phyloP scores from a whole-genome alignment of 805 yeast genomes.

The Debaryomyces tyrocola region DNA sequence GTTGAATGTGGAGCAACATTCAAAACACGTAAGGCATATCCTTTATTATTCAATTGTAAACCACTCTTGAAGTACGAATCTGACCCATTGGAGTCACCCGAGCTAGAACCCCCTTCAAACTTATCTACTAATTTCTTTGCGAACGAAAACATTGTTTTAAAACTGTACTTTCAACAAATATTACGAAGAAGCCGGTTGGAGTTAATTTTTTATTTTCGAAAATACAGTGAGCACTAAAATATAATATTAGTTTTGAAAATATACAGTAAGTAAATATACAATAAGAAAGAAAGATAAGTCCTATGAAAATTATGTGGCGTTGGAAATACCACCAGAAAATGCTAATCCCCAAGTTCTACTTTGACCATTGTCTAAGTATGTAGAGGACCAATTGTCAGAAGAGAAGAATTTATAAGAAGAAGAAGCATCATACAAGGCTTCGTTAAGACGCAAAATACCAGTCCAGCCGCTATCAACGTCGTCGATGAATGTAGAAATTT shows the following conservation, averaged over 20 bases:
- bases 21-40: constrained; percentile 39
- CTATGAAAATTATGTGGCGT: constrained; percentile 10
- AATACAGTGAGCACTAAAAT: not conserved
- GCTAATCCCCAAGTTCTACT: constrained; percentile 64
- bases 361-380: constrained; percentile 60
- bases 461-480: constrained; percentile 64
- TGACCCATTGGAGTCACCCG: constrained; percentile 10
- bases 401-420: constrained; percentile 61
- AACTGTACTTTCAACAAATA: not conserved
- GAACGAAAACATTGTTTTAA: constrained; percentile 39
- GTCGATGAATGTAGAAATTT: constrained; percentile 44
- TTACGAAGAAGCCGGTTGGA: not conserved
- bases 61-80: constrained; percentile 39
- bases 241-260: not conserved
- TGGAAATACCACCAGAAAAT: constrained; percentile 51
- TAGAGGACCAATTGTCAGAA: constrained; percentile 17
- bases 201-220: not conserved
- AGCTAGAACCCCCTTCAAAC: constrained; percentile 26
- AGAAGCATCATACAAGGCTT: constrained; percentile 70
- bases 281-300: not conserved
- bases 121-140: constrained; percentile 44
- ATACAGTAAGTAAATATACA: constrained; percentile 1
- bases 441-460: constrained; percentile 70
- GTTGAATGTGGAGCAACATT: constrained; percentile 38
- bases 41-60: constrained; percentile 35